Evolutionary conservation across 2,329 filamentous ascomycete species (phyloP).

Genomic region (Fonsecaea pugnacius): DNA sequence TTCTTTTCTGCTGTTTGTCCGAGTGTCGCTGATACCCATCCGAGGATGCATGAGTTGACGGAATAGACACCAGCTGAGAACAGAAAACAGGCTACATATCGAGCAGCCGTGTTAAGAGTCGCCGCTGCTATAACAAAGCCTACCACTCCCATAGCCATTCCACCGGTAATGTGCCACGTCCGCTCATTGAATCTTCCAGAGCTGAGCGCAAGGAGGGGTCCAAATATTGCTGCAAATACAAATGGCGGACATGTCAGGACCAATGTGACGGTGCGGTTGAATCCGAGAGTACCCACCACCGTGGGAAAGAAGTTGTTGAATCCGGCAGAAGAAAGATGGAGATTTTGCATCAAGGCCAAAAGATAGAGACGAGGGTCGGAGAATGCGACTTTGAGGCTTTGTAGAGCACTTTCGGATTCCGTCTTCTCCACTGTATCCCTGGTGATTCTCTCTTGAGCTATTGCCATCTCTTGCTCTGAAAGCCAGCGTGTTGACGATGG

Average conservation of each 20-base stretch:
- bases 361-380: constrained; percentile 47
- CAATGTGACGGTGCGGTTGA: constrained; percentile 54
- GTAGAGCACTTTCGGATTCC: background rate
- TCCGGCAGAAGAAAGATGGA: constrained; percentile 49
- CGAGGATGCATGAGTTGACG: constrained; percentile 48
- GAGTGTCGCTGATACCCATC: constrained; percentile 59
- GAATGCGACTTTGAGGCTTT: constrained; percentile 31
- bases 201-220: constrained; percentile 33
- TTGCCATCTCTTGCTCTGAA: constrained; percentile 42
- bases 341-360: constrained; percentile 53
- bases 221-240: constrained; percentile 37
- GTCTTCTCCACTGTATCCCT: constrained; percentile 19
- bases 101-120: constrained; percentile 52
- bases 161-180: constrained; percentile 68
- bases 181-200: constrained; percentile 56
- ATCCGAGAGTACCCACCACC: constrained; percentile 54
- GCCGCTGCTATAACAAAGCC: constrained; percentile 36
- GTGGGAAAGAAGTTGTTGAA: constrained; percentile 54
- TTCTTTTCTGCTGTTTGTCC: constrained; percentile 57
- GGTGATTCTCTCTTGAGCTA: constrained; percentile 47
- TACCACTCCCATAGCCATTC: constrained; percentile 63
- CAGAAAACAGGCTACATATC: constrained; percentile 41
- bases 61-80: constrained; percentile 42
- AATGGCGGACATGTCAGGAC: constrained; percentile 52
- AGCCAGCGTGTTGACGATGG: constrained; percentile 46